phyloP scores from a whole-genome alignment of 371 early-diverging fungal species.

The Nosema muscidifuracis region DNA sequence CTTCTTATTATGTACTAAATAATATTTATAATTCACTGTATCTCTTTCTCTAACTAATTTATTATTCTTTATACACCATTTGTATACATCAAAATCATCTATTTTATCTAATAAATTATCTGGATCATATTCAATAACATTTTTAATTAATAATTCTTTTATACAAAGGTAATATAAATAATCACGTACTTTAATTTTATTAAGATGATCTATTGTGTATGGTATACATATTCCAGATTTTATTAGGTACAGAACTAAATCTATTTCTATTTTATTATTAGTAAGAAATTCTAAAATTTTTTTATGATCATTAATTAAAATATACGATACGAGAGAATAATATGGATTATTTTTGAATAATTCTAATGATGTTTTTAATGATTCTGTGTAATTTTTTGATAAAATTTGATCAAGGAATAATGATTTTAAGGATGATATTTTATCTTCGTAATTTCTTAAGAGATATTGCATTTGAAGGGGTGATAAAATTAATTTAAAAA shows the following conservation, averaged over 20 bases:
- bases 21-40: conserved; percentile 38
- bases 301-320: background rate
- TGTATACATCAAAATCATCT: conserved; percentile 60
- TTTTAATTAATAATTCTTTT: conserved; percentile 28
- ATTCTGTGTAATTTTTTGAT: background rate
- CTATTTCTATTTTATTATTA: background rate
- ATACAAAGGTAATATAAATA: conserved; percentile 31
- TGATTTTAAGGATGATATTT: background rate
- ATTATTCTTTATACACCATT: conserved; percentile 43
- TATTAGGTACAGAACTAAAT: background rate
- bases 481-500: background rate
- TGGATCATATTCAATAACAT: background rate
- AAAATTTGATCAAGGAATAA: background rate
- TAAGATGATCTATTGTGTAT: conserved; percentile 8
- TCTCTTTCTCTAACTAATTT: conserved; percentile 17
- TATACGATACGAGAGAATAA: background rate
- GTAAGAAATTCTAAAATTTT: background rate
- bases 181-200: conserved; percentile 13
- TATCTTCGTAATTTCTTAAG: background rate
- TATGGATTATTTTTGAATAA: background rate
- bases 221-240: background rate
- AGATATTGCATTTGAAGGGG: background rate
- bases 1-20: conserved; percentile 11
- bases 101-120: conserved; percentile 42
- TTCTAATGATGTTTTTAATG: background rate